Base-by-base conservation (phyloP, 257 asterid genomes). In the Avicennia marina region DNA sequence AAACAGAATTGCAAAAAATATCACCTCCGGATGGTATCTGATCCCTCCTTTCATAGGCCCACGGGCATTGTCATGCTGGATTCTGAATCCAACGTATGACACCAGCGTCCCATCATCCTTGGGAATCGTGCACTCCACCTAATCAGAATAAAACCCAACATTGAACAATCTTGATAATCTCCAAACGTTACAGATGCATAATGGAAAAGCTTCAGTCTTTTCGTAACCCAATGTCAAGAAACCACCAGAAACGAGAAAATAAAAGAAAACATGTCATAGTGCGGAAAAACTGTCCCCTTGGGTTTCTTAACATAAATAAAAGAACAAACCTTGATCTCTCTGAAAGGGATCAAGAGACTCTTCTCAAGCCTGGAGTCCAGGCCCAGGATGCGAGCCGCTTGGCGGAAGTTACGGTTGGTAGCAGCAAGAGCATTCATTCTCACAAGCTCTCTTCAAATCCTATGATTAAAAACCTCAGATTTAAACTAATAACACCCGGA, bases 21-120 rank as follows among this genome's bases (percentile, higher is more conserved):
- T 38, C n/a, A 90, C 98, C 95, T 90, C 95, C 4, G 94, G 96
- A 66, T 90, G 98, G 66, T 87, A 90, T 90, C 98, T 83, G 75
- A 89, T 93, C 64, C 98, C 98, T 71, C 98, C 98, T 71, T 93
- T 90, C 98, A 90, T 90, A 36, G 94, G 96, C 21, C 98, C 98
- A 43, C 98, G 82, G 62, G 98, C 77, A 69, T 90, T 90, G 69
- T 90, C 98, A 66, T 90, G 98, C 45, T 90, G 95, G 46, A 90
- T 95, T 57, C 98, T 79, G 17, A 87, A 90, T 62, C 98, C 98
- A 71, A 90, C 69, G 62, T 70, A 90, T 5, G 98, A 87, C 40
- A 52, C 96, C 69, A 90, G 81, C 1, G 86, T 81, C 32, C 98
- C 96, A 74, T 90, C 96, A 67, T 90, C 98, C 65, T 81, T 90